Evolutionary conservation across 371 early-diverging fungal species (phyloP).

Genomic region (Mucor circinelloides): DNA sequence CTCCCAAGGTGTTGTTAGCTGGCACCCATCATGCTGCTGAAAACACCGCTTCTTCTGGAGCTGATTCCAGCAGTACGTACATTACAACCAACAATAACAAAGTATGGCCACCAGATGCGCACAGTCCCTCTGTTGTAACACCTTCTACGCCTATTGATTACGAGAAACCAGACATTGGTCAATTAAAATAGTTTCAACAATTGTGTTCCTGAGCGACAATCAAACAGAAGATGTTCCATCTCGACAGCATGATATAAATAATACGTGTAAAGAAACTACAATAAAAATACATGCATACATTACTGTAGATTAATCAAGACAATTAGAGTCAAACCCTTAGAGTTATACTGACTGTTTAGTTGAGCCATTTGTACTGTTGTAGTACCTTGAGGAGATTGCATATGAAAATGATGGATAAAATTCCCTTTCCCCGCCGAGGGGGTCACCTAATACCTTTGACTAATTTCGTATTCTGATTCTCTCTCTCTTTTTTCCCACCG

Average conservation of each 20-base stretch:
- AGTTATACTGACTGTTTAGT: too few relatives aligned
- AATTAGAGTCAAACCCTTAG: too few relatives aligned
- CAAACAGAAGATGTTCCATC: too few relatives aligned
- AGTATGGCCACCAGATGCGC: neutral
- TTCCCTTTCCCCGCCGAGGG: neutral
- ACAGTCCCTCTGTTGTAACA: neutral
- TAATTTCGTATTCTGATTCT: neutral
- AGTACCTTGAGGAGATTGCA: neutral
- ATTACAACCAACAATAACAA: neutral
- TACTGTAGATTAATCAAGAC: too few relatives aligned
- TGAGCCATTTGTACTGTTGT: too few relatives aligned
- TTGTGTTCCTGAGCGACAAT: too few relatives aligned
- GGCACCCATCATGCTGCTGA: neutral
- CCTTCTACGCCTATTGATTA: neutral
- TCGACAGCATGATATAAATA: too few relatives aligned
- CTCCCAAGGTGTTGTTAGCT: neutral
- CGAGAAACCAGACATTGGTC: constrained; percentile 5
- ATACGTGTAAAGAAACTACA: too few relatives aligned
- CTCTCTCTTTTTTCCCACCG: constrained; percentile 4
- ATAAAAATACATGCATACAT: too few relatives aligned
- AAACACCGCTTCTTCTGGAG: neutral
- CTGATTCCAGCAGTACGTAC: neutral
- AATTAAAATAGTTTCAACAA: neutral
- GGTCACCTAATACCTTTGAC: neutral
- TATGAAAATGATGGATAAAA: neutral